Conservation (phyloP, 805 yeast genomes). For the Candida dendrica region DNA sequence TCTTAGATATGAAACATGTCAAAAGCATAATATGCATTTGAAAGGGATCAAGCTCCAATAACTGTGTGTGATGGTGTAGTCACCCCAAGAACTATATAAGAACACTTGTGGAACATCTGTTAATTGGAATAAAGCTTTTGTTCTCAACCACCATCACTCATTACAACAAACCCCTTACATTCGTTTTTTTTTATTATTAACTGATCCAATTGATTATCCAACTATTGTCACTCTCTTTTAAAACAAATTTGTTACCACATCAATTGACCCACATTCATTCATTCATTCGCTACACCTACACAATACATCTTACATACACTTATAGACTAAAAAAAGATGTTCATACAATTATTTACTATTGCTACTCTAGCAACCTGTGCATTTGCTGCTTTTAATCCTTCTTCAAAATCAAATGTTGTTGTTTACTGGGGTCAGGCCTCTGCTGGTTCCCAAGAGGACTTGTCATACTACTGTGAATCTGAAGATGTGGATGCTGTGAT, state of each 20-base stretch:
- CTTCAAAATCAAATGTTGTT: conserved; percentile 53
- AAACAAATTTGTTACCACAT: background rate
- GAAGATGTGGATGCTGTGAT: conserved; percentile 66
- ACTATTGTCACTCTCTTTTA: background rate
- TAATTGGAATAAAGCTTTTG: no score
- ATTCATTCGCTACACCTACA: background rate
- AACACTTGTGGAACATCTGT: no score
- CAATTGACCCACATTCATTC: no score
- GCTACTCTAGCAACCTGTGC: conserved; percentile 4
- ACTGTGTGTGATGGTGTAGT: no score
- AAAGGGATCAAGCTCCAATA: no score
- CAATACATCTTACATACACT: background rate
- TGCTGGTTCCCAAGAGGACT: conserved; percentile 44
- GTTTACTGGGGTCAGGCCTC: conserved; percentile 89
- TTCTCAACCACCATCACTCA: no score
- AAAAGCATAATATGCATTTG: no score
- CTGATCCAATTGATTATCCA: background rate
- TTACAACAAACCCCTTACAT: background rate
- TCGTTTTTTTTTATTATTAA: background rate
- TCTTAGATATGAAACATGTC: no score
- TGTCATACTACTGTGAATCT: conserved; percentile 55
- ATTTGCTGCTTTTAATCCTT: conserved; percentile 24
- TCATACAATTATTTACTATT: background rate
- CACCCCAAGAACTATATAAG: no score
- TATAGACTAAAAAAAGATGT: background rate